These are phyloP conservation scores for Raphanus raphanistrum DNA, from an alignment of 345 rosid genomes.

Conservation along the genomic window DNA sequence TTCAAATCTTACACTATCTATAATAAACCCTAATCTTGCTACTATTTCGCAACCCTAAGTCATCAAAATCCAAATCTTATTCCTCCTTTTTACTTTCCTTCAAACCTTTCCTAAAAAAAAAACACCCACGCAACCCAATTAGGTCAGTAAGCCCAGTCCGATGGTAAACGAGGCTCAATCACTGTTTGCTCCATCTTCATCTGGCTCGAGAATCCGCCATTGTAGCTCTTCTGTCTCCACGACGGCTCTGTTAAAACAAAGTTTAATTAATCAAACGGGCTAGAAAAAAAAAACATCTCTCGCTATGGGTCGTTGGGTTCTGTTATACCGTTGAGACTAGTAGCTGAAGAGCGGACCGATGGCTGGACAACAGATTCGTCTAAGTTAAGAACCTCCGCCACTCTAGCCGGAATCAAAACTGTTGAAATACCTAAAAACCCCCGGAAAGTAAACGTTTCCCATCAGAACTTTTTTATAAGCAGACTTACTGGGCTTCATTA, in stretches of 20 bases:
- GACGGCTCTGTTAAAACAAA: slow-evolving; percentile 6
- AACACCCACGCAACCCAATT: neutral
- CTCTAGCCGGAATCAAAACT: slow-evolving; percentile 78
- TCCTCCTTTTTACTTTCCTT: neutral
- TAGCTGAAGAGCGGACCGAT: slow-evolving; percentile 33
- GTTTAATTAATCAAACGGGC: too few species aligned
- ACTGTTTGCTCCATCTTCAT: slow-evolving; percentile 17
- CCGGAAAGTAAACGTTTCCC: neutral
- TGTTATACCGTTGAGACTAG: neutral
- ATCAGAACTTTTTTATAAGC: neutral
- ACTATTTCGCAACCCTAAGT: slow-evolving; percentile 26
- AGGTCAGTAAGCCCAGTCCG: slow-evolving; percentile 33
- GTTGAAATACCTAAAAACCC: slow-evolving; percentile 43
- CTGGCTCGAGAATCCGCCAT: slow-evolving; percentile 20
- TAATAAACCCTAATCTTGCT: slow-evolving; percentile 12
- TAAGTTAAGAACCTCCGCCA: slow-evolving; percentile 67
- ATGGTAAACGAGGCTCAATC: slow-evolving; percentile 27
- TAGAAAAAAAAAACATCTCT: neutral
- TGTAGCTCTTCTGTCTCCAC: slow-evolving; percentile 23
- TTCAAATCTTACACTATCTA: slow-evolving; percentile 8
- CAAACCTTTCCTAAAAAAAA: slow-evolving; percentile 8
- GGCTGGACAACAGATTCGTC: slow-evolving; percentile 41
- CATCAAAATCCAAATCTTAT: slow-evolving; percentile 4
- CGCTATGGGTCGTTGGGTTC: neutral
- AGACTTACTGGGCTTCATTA: too few species aligned